Conservation (phyloP, 305 asterid genomes). For the Rubia balearica region DNA sequence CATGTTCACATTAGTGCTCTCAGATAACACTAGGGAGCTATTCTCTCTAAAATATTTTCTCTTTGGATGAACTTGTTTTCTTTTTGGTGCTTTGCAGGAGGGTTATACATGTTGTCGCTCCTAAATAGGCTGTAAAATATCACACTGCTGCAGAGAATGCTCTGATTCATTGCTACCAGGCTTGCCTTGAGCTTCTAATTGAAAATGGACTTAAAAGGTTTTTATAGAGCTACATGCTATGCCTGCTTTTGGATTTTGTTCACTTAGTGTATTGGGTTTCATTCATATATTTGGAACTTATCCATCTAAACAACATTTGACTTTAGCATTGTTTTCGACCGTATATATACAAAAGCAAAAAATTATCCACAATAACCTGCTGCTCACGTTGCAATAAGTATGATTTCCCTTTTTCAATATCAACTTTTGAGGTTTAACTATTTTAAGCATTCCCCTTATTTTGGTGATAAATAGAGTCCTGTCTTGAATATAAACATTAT, state of each 20-base stretch:
- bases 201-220: constrained; percentile 75
- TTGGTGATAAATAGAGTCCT: not conserved
- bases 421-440: not conserved
- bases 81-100: constrained; percentile 46
- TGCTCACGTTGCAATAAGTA: constrained; percentile 92
- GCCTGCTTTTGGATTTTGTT: constrained; percentile 13
- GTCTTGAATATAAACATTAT: not conserved
- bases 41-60: not conserved
- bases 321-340: constrained; percentile 77
- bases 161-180: constrained; percentile 87
- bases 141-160: constrained; percentile 98
- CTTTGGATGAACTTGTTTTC: constrained; percentile 1
- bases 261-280: not conserved
- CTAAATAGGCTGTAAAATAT: constrained; percentile 87
- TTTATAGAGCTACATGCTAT: constrained; percentile 2
- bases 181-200: constrained; percentile 86
- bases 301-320: constrained; percentile 20
- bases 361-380: constrained; percentile 96
- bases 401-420: constrained; percentile 19
- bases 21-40: not conserved
- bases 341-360: constrained; percentile 79
- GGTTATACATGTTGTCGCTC: constrained; percentile 89
- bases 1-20: not conserved
- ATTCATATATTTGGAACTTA: constrained; percentile 10
- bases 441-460: constrained; percentile 14